Evolutionary conservation across 2,329 filamentous ascomycete genomes (phyloP).

Genomic region (Exophiala oligosperma): DNA sequence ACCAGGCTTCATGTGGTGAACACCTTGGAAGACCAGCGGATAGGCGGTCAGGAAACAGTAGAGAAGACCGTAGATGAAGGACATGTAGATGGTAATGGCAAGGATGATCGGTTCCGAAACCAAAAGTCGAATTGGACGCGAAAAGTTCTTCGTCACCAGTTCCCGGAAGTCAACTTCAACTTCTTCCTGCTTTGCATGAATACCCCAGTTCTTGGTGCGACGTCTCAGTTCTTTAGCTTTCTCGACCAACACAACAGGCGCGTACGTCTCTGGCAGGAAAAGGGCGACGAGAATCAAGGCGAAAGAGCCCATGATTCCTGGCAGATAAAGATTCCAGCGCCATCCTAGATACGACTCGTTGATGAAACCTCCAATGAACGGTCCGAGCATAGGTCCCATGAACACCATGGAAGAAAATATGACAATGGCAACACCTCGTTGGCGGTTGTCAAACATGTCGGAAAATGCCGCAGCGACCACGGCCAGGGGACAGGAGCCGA

Average conservation of each 20-base stretch:
- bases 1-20: slow-evolving; percentile 70
- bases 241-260: slow-evolving; percentile 57
- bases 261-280: slow-evolving; percentile 60
- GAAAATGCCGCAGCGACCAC: slow-evolving; percentile 57
- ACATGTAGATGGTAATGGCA: slow-evolving; percentile 41
- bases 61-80: slow-evolving; percentile 33
- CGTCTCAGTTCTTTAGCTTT: slow-evolving; percentile 58
- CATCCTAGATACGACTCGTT: slow-evolving; percentile 51
- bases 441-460: slow-evolving; percentile 55
- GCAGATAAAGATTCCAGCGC: slow-evolving; percentile 58
- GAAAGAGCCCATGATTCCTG: slow-evolving; percentile 56
- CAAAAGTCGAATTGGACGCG: slow-evolving; percentile 46
- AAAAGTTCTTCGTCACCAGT: slow-evolving; percentile 54
- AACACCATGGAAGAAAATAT: slow-evolving; percentile 55
- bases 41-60: slow-evolving; percentile 37
- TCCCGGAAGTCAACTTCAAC: slow-evolving; percentile 54
- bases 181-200: slow-evolving; percentile 60
- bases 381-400: slow-evolving; percentile 53
- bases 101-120: slow-evolving; percentile 47
- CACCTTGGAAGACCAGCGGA: slow-evolving; percentile 39
- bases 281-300: slow-evolving; percentile 50
- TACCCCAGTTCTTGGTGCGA: slow-evolving; percentile 60
- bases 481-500: slow-evolving; percentile 55
- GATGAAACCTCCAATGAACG: slow-evolving; percentile 57
- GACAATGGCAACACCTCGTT: slow-evolving; percentile 48